These are phyloP conservation scores for Solanum hybrid DNA, from an alignment of 305 asterid genomes.

Conservation along the genomic window DNA sequence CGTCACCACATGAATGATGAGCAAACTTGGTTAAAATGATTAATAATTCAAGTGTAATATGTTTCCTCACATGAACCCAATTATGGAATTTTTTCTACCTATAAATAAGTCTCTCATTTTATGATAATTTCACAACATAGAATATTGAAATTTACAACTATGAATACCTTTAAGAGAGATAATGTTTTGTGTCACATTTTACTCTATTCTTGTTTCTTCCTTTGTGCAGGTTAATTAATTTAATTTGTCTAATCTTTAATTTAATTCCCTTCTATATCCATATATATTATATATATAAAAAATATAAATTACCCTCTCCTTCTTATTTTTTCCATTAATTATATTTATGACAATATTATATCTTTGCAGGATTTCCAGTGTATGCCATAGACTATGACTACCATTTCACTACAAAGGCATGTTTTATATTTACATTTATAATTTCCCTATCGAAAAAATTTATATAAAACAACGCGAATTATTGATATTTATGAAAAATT, in stretches of 20 bases:
- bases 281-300: not conserved
- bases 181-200: not conserved
- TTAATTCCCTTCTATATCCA: not conserved
- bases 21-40: not conserved
- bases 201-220: not conserved
- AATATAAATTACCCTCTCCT: not conserved
- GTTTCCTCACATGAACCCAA: not conserved
- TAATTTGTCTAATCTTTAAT: not conserved
- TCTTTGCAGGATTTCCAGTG: slow-evolving; percentile 12
- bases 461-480: not conserved
- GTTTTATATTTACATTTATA: not conserved
- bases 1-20: not conserved
- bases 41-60: not conserved
- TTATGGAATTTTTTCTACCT: not conserved
- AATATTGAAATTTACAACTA: not conserved
- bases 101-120: not conserved
- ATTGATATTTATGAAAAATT: not conserved
- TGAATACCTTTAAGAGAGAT: not conserved
- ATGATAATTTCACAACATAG: not conserved
- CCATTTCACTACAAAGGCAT: slow-evolving; percentile 23
- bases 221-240: not conserved
- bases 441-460: not conserved
- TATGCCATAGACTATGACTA: slow-evolving; percentile 20
- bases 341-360: not conserved
- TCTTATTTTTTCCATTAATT: not conserved